phyloP scores from a whole-genome alignment of 139 green algal species.

The Deuterostichococcus epilithicus region DNA sequence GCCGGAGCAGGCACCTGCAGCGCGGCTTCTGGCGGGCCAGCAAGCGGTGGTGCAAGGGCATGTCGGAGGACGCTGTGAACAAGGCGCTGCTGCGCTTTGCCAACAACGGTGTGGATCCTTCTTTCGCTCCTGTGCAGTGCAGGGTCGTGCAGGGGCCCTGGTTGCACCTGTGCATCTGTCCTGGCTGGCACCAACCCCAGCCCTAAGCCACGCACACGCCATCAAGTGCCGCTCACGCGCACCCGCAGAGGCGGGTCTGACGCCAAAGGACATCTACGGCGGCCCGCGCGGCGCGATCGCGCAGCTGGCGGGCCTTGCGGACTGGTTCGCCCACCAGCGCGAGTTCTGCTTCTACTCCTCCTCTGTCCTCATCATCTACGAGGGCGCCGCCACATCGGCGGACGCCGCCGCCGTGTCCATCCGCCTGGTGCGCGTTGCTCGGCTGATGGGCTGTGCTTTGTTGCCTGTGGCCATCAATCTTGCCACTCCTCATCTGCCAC shows the following conservation, averaged over 20 bases:
- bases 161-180: not conserved
- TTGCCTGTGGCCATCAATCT: not conserved
- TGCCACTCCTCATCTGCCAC: not conserved
- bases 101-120: constrained; percentile 68
- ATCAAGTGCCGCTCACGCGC: not conserved
- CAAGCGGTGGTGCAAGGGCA: constrained; percentile 72
- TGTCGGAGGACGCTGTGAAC: constrained; percentile 50
- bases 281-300: constrained; percentile 42
- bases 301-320: constrained; percentile 53
- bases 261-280: constrained; percentile 48
- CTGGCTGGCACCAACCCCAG: not conserved
- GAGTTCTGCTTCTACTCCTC: constrained; percentile 74
- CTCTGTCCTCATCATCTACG: constrained; percentile 75
- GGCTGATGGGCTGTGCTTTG: not conserved
- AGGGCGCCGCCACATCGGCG: constrained; percentile 50
- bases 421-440: not conserved
- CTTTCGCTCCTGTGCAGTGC: not conserved
- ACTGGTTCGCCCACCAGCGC: constrained; percentile 63
- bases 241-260: not conserved
- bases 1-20: constrained; percentile 45
- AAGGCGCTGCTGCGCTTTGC: constrained; percentile 64
- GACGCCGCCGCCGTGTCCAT: constrained; percentile 32
- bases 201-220: not conserved
- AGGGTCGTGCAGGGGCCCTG: not conserved
- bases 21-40: constrained; percentile 53